Conservation (phyloP, 2,329 filamentous ascomycete genomes). For the Pseudogymnoascus sp. region DNA sequence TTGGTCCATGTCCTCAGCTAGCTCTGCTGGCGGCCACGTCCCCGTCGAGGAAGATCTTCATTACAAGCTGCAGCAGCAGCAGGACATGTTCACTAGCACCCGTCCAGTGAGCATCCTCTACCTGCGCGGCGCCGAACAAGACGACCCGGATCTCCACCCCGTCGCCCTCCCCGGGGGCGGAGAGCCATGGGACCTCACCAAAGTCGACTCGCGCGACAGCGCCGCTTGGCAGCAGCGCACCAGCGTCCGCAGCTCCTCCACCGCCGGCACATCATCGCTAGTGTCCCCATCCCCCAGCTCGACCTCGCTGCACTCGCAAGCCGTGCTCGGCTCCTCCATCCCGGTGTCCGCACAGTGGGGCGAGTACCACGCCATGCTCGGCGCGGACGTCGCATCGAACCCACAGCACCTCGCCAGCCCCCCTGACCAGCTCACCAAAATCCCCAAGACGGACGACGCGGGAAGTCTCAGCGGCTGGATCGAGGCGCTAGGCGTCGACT, state of each 20-base stretch:
- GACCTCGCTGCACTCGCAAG: constrained; percentile 52
- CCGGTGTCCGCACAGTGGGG: constrained; percentile 46
- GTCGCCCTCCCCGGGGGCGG: constrained; percentile 57
- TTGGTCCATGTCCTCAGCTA: constrained; percentile 85
- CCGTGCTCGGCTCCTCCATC: constrained; percentile 31
- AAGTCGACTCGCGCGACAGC: constrained; percentile 34
- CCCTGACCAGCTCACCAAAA: constrained; percentile 46
- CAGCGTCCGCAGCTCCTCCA: constrained; percentile 50
- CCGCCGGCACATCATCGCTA: constrained; percentile 50
- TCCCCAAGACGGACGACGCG: constrained; percentile 50
- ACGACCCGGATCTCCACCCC: constrained; percentile 73
- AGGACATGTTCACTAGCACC: constrained; percentile 86
- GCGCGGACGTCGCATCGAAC: constrained; percentile 38
- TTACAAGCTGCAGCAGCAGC: constrained; percentile 66
- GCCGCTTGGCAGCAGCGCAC: constrained; percentile 35
- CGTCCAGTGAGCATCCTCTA: constrained; percentile 71
- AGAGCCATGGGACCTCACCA: constrained; percentile 52
- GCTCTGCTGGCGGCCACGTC: constrained; percentile 50
- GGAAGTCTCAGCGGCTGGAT: constrained; percentile 75
- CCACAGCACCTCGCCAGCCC: constrained; percentile 38
- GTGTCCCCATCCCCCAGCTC: constrained; percentile 62
- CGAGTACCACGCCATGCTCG: constrained; percentile 44
- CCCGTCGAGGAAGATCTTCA: constrained; percentile 68
- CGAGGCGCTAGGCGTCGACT: constrained; percentile 84
- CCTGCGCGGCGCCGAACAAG: constrained; percentile 65